Conservation (phyloP, 2,329 filamentous ascomycete species). For the Helotiales sp. region DNA sequence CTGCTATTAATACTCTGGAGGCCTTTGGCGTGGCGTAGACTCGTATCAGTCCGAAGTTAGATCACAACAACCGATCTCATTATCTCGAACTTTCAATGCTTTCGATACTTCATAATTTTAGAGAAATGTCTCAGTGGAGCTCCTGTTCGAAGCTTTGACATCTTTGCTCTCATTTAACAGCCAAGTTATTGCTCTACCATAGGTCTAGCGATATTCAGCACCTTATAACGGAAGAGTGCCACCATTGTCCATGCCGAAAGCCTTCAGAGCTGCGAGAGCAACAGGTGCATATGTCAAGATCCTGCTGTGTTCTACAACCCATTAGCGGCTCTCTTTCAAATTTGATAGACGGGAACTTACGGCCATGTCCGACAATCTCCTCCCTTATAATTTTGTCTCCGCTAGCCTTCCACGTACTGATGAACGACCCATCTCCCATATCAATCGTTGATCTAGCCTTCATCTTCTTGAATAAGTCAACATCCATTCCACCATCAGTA, state of each 20-base stretch:
- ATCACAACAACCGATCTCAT: no score
- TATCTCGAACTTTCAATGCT: no score
- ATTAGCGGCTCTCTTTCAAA: background rate
- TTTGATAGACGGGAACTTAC: conserved; percentile 35
- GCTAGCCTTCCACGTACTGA: conserved; percentile 42
- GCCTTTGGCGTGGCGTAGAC: no score
- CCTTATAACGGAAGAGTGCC: conserved; percentile 14
- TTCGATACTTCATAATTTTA: no score
- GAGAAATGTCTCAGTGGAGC: no score
- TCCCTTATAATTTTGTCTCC: conserved; percentile 42
- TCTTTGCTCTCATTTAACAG: background rate
- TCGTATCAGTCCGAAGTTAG: no score
- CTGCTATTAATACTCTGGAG: no score
- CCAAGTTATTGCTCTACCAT: background rate
- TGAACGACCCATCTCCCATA: conserved; percentile 42
- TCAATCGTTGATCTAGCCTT: conserved; percentile 41
- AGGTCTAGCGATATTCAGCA: background rate
- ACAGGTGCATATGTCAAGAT: conserved; percentile 70
- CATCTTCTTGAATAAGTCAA: conserved; percentile 37
- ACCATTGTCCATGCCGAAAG: conserved; percentile 56
- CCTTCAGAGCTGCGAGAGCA: conserved; percentile 66
- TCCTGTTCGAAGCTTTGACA: background rate
- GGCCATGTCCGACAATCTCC: conserved; percentile 42
- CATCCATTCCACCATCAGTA: conserved; percentile 43
- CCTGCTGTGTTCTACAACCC: conserved; percentile 66